Conservation (phyloP, 2,329 filamentous ascomycete species). For the Diaporthe sp. region DNA sequence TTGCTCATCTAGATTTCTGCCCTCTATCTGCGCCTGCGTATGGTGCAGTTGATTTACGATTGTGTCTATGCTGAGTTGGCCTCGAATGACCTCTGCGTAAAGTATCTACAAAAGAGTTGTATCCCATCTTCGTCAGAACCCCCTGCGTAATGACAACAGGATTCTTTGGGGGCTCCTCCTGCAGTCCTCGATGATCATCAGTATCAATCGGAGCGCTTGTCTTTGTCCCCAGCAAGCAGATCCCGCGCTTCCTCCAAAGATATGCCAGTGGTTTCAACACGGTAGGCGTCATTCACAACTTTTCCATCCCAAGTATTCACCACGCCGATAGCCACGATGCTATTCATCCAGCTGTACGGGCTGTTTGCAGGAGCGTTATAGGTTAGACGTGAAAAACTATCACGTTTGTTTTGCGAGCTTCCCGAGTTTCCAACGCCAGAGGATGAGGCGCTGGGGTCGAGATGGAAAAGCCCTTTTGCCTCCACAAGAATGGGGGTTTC, state of each 20-base stretch:
- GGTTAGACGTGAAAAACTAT: not conserved
- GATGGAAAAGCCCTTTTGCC: not conserved
- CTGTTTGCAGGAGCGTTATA: not conserved
- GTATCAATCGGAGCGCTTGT: not conserved
- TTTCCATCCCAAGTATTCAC: not conserved
- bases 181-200: not conserved
- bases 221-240: not conserved
- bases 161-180: not conserved
- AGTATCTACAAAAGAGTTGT: not conserved
- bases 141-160: not conserved
- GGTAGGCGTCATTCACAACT: not conserved
- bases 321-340: not conserved
- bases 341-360: not conserved
- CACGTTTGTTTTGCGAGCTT: not conserved
- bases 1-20: not conserved
- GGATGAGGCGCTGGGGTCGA: not conserved
- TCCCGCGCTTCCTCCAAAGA: not conserved
- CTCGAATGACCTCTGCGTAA: not conserved
- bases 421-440: too few relatives aligned
- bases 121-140: not conserved
- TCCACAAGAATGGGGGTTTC: not conserved
- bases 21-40: not conserved
- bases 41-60: not conserved
- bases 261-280: not conserved
- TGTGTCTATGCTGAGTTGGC: not conserved